Percentiles rank a stretch among this genome's conserved stretches.
These are phyloP conservation scores for Eucalyptus sideroxylon DNA, from an alignment of 345 rosid genomes.

Conservation along the genomic window DNA sequence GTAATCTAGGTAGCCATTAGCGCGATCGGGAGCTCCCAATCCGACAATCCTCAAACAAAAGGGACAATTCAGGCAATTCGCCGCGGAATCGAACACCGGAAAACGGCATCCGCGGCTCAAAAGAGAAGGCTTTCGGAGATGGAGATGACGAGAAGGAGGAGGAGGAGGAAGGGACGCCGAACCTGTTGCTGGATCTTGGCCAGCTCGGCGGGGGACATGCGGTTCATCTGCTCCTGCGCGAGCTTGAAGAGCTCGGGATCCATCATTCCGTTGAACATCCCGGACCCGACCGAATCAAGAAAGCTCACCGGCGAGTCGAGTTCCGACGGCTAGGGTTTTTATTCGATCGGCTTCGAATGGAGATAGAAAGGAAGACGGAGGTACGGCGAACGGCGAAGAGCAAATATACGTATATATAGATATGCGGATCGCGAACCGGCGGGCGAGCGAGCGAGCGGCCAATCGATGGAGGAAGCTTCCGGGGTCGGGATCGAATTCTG, in stretches of 20 bases:
- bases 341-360: neutral
- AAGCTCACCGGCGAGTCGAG: neutral
- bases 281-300: neutral
- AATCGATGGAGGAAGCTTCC: neutral
- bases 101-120: neutral
- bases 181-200: slow-evolving; percentile 68
- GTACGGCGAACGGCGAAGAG: neutral
- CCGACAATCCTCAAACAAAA: neutral
- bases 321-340: neutral
- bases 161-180: neutral
- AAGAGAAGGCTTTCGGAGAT: neutral
- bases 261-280: slow-evolving; percentile 78
- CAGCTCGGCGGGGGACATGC: slow-evolving; percentile 80
- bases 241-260: slow-evolving; percentile 85
- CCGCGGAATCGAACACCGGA: neutral
- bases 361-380: neutral
- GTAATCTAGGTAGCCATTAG: neutral
- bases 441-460: neutral
- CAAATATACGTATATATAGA: neutral
- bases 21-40: neutral
- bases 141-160: neutral
- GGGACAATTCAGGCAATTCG: neutral
- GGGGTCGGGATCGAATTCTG: neutral
- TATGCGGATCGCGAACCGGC: neutral
- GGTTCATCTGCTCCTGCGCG: slow-evolving; percentile 97